A percentile compares a stretch with the other conserved stretches of the same genome.
Conservation (phyloP, 2,329 filamentous ascomycete genomes). For the Neofusicoccum kwambonambiense region DNA sequence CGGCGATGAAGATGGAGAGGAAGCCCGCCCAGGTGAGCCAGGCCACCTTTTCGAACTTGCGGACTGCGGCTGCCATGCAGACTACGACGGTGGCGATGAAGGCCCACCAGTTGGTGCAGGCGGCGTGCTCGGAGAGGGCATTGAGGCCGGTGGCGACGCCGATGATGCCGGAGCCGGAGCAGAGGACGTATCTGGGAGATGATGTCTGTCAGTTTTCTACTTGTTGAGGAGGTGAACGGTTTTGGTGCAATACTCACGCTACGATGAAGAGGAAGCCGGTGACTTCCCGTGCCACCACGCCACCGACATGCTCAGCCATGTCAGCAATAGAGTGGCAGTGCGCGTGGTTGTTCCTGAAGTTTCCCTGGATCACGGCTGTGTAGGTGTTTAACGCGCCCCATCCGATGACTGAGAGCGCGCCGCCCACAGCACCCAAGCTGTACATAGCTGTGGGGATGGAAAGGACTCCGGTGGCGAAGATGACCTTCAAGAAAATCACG, state of each 20-base stretch:
- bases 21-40: constrained; percentile 64
- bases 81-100: constrained; percentile 54
- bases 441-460: constrained; percentile 52
- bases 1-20: constrained; percentile 56
- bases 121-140: constrained; percentile 56
- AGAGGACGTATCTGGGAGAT: constrained; percentile 49
- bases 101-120: constrained; percentile 60
- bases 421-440: constrained; percentile 48
- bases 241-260: constrained; percentile 27
- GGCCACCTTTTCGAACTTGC: constrained; percentile 60
- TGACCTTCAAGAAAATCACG: constrained; percentile 27
- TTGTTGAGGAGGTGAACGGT: not conserved
- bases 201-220: not conserved
- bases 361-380: constrained; percentile 49
- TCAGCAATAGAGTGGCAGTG: constrained; percentile 56
- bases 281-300: constrained; percentile 52
- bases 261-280: constrained; percentile 57
- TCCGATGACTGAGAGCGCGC: constrained; percentile 48
- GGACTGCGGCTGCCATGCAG: constrained; percentile 51
- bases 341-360: constrained; percentile 53
- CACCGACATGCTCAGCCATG: constrained; percentile 59
- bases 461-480: constrained; percentile 52
- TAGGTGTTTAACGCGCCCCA: constrained; percentile 52
- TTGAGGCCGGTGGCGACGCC: constrained; percentile 61
- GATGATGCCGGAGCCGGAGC: constrained; percentile 58